phyloP scores from a whole-genome alignment of 192 early-diverging fungal species.

The Coemansia sp. region DNA sequence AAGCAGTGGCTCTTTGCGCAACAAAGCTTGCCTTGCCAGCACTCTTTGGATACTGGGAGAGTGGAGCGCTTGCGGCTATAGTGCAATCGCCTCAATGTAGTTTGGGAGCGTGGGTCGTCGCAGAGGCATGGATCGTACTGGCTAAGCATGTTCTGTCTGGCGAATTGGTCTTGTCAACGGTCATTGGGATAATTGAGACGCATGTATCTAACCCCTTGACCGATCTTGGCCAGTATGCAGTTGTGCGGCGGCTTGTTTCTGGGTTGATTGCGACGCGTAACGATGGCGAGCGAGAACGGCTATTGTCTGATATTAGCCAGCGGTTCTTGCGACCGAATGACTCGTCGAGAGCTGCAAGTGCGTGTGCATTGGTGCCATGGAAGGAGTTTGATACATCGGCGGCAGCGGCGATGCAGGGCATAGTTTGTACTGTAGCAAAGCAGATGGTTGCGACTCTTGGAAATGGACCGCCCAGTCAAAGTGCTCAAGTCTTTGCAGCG shows the following conservation, averaged over 20 bases:
- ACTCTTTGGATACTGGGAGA: slow-evolving; percentile 29
- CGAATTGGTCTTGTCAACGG: slow-evolving; percentile 7
- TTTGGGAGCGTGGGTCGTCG: slow-evolving; percentile 17
- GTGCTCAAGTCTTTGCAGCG: not conserved
- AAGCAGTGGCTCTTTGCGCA: slow-evolving; percentile 19
- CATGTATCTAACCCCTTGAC: not conserved
- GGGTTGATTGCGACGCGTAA: not conserved
- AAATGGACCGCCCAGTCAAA: not conserved
- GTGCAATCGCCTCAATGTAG: slow-evolving; percentile 11
- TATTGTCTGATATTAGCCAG: not conserved
- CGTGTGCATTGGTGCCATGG: slow-evolving; percentile 13
- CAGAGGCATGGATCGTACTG: slow-evolving; percentile 33
- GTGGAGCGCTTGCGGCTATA: slow-evolving; percentile 7
- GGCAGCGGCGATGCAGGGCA: not conserved
- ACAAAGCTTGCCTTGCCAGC: slow-evolving; percentile 12
- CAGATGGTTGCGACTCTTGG: not conserved
- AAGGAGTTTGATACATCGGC: not conserved
- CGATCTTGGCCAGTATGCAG: not conserved
- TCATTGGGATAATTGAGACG: slow-evolving; percentile 9
- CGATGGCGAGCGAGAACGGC: not conserved
- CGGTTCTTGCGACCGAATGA: not conserved
- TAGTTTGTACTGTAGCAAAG: not conserved
- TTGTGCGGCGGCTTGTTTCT: slow-evolving; percentile 3
- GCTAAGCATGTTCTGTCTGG: slow-evolving; percentile 13
- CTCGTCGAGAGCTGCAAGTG: not conserved